phyloP scores from a whole-genome alignment of 805 yeast species.

The Candida ponderosae region DNA sequence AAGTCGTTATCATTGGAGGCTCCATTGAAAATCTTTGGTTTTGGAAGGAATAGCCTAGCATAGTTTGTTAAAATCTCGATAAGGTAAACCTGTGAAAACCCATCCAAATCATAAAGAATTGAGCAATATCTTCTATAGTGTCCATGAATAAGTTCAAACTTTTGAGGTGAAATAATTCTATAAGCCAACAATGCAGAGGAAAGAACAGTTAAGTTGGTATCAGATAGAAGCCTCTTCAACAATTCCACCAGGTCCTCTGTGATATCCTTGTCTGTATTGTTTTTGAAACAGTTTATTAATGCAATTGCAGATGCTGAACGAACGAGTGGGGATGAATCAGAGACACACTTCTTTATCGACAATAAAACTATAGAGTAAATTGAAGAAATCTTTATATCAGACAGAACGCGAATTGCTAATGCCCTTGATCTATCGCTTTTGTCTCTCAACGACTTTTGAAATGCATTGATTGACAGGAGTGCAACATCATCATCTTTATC shows the following conservation, averaged over 20 bases:
- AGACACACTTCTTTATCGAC: slow-evolving; percentile 58
- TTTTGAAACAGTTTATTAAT: slow-evolving; percentile 46
- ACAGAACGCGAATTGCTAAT: slow-evolving; percentile 67
- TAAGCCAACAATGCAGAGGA: slow-evolving; percentile 59
- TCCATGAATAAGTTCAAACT: slow-evolving; percentile 63
- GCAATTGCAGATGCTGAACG: slow-evolving; percentile 76
- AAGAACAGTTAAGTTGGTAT: slow-evolving; percentile 58
- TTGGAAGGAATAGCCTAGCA: slow-evolving; percentile 48
- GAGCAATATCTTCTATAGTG: slow-evolving; percentile 53
- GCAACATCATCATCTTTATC: slow-evolving; percentile 87
- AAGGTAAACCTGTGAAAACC: slow-evolving; percentile 57
- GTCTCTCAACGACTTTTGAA: slow-evolving; percentile 76
- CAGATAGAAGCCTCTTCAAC: slow-evolving; percentile 52
- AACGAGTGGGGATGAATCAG: slow-evolving; percentile 72
- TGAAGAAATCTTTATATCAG: slow-evolving; percentile 77
- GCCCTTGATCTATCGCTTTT: slow-evolving; percentile 61
- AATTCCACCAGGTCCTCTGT: slow-evolving; percentile 41
- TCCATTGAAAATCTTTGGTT: slow-evolving; percentile 36
- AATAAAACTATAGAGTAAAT: slow-evolving; percentile 72
- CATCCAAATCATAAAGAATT: slow-evolving; percentile 47
- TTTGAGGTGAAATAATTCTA: slow-evolving; percentile 43
- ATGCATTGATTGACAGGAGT: slow-evolving; percentile 79
- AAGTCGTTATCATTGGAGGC: slow-evolving; percentile 19
- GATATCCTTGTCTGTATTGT: slow-evolving; percentile 33
- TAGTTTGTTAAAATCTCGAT: slow-evolving; percentile 64